Evolutionary conservation across 768 basidiomycete genomes (phyloP).

Genomic region (Leccinum truebloodii): DNA sequence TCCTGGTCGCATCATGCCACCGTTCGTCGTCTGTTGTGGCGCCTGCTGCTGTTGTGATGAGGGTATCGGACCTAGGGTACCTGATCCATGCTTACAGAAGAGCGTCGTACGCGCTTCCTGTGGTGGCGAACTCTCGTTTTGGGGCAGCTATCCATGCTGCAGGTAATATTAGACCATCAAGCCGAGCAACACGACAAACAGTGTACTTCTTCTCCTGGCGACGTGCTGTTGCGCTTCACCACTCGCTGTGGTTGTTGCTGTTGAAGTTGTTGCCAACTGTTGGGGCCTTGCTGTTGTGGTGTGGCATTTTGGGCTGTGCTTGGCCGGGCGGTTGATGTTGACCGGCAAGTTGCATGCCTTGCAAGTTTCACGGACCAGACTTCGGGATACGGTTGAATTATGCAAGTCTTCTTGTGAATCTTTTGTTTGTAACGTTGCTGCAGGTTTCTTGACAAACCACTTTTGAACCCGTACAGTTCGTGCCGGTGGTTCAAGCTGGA

Average conservation of each 20-base stretch:
- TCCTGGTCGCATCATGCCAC: slow-evolving; percentile 41
- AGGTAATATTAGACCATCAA: slow-evolving; percentile 1
- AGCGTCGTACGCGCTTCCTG: slow-evolving; percentile 52
- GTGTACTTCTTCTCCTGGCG: slow-evolving; percentile 54
- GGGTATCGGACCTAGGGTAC: slow-evolving; percentile 38
- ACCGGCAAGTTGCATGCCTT: slow-evolving; percentile 41
- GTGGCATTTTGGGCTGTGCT: slow-evolving; percentile 27
- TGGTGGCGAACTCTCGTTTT: slow-evolving; percentile 57
- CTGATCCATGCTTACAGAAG: slow-evolving; percentile 47
- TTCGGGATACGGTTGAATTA: too few relatives aligned
- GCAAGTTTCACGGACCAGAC: background rate
- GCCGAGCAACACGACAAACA: slow-evolving; percentile 5
- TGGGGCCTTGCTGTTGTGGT: slow-evolving; percentile 28
- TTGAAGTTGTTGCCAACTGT: slow-evolving; percentile 12
- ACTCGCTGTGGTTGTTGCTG: slow-evolving; percentile 26
- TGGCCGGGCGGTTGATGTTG: slow-evolving; percentile 36
- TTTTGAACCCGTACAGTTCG: too few relatives aligned
- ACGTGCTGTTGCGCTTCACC: slow-evolving; percentile 59
- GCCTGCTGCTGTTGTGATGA: slow-evolving; percentile 36
- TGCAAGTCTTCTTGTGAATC: too few relatives aligned
- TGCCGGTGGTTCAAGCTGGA: too few relatives aligned
- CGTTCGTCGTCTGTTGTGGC: slow-evolving; percentile 41
- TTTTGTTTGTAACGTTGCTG: too few relatives aligned
- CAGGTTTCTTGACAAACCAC: too few relatives aligned
- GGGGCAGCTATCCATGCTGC: slow-evolving; percentile 49